phyloP scores from a whole-genome alignment of 768 basidiomycete genomes.

The Arthromyces matolae region DNA sequence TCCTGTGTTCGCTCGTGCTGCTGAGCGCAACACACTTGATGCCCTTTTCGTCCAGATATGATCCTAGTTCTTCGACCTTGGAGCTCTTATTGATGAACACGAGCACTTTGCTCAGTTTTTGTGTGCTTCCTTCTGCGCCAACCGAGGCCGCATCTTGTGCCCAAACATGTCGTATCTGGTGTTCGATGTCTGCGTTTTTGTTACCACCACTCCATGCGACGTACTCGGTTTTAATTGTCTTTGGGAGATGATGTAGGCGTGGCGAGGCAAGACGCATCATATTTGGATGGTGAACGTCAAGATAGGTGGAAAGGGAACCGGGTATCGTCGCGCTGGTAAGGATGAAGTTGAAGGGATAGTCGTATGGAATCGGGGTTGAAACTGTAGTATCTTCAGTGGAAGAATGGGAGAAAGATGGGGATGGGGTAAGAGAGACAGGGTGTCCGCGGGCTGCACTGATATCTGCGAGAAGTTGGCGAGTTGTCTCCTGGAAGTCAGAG shows the following conservation, averaged over 20 bases:
- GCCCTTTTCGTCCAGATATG: constrained; percentile 55
- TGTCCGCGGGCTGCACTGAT: constrained; percentile 61
- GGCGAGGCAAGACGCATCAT: constrained; percentile 79
- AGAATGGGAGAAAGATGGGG: constrained; percentile 17
- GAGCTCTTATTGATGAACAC: constrained; percentile 80
- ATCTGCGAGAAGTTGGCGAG: constrained; percentile 64
- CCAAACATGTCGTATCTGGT: constrained; percentile 72
- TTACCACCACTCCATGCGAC: constrained; percentile 77
- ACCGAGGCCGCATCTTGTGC: constrained; percentile 49
- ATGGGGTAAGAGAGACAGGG: constrained; percentile 30
- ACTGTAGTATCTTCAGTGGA: constrained; percentile 10
- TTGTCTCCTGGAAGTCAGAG: constrained; percentile 76
- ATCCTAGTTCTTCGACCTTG: constrained; percentile 61
- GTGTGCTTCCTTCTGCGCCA: constrained; percentile 13
- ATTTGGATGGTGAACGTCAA: constrained; percentile 57
- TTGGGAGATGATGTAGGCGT: constrained; percentile 73
- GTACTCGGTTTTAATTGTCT: constrained; percentile 66
- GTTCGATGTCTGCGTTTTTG: constrained; percentile 75
- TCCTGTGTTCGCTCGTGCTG: constrained; percentile 52
- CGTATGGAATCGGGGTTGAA: constrained; percentile 24
- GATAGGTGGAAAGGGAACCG: constrained; percentile 61
- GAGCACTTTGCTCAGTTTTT: constrained; percentile 60
- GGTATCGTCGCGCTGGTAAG: constrained; percentile 89
- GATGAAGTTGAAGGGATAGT: constrained; percentile 78
- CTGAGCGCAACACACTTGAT: constrained; percentile 66